Conservation (phyloP, 2,329 filamentous ascomycete genomes). For the Aureobasidium sp. region DNA sequence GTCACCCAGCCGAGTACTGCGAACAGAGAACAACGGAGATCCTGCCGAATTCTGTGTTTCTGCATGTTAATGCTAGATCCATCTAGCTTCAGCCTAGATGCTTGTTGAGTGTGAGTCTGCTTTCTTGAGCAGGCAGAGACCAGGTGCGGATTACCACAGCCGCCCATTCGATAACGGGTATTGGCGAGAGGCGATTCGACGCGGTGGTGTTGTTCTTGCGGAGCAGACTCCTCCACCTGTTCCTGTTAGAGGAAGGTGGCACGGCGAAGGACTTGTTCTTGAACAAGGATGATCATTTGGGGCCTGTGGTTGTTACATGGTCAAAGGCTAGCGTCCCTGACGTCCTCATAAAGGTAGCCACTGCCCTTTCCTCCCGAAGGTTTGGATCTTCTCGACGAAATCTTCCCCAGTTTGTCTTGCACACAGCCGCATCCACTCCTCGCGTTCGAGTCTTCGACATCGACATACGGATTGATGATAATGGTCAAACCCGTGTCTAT, state of each 20-base stretch:
- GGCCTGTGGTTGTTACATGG: neutral
- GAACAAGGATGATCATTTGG: neutral
- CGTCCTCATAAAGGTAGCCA: neutral
- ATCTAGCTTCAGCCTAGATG: neutral
- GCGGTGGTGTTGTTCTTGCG: neutral
- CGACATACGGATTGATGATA: neutral
- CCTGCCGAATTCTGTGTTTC: neutral
- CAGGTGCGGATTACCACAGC: neutral
- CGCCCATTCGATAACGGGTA: neutral
- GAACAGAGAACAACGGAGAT: neutral
- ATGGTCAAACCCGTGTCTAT: constrained; percentile 31
- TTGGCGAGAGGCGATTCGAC: neutral
- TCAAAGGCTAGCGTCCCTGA: neutral
- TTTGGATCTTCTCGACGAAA: neutral
- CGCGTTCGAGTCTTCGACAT: neutral
- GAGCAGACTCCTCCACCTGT: neutral
- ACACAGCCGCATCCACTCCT: neutral
- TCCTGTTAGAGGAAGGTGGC: neutral
- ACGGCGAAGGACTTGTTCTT: neutral
- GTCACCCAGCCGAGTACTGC: neutral
- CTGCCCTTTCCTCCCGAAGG: neutral
- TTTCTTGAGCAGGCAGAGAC: neutral
- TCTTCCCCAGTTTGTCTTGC: neutral
- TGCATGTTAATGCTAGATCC: neutral
- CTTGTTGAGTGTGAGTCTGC: neutral